Percentiles rank a stretch among this genome's conserved stretches.
These are phyloP conservation scores for Talaromyces borbonicus DNA, from an alignment of 495 filamentous ascomycete genomes.

Conservation along the genomic window DNA sequence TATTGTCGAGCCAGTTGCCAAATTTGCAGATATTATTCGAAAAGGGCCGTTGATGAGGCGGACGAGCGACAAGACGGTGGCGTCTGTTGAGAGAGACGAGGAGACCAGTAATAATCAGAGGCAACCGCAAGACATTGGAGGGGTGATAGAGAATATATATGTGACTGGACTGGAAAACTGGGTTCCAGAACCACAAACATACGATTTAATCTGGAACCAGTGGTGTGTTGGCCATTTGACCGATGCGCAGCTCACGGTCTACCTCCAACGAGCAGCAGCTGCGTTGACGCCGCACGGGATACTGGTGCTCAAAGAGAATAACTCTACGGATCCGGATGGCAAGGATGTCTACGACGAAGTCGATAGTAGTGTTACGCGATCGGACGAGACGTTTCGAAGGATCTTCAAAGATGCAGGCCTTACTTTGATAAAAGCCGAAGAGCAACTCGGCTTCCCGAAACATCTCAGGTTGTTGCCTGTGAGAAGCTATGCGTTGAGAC, in stretches of 20 bases:
- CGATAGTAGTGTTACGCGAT: conserved; percentile 75
- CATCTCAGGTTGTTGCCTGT: conserved; percentile 57
- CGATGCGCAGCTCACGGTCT: conserved; percentile 63
- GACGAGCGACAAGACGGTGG: background rate
- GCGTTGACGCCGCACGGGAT: conserved; percentile 41
- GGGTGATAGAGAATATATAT: conserved; percentile 50
- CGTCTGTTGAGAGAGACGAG: background rate
- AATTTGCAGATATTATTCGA: conserved; percentile 33
- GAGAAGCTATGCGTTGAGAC: conserved; percentile 54
- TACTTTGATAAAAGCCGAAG: conserved; percentile 54
- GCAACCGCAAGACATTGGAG: conserved; percentile 15
- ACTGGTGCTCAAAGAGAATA: conserved; percentile 84
- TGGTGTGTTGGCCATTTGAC: conserved; percentile 91
- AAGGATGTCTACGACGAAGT: conserved; percentile 64
- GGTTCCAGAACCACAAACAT: conserved; percentile 47
- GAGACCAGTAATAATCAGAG: conserved; percentile 7
- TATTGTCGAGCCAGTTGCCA: conserved; percentile 49
- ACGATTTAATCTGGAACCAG: conserved; percentile 61
- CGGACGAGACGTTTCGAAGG: conserved; percentile 56
- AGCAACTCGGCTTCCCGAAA: conserved; percentile 65
- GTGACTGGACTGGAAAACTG: conserved; percentile 71
- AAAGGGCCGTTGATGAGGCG: conserved; percentile 19
- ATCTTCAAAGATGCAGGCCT: conserved; percentile 65
- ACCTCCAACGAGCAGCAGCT: conserved; percentile 49
- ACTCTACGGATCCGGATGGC: conserved; percentile 45